Conservation (phyloP, 768 basidiomycete genomes). For the Trametes meyenii region DNA sequence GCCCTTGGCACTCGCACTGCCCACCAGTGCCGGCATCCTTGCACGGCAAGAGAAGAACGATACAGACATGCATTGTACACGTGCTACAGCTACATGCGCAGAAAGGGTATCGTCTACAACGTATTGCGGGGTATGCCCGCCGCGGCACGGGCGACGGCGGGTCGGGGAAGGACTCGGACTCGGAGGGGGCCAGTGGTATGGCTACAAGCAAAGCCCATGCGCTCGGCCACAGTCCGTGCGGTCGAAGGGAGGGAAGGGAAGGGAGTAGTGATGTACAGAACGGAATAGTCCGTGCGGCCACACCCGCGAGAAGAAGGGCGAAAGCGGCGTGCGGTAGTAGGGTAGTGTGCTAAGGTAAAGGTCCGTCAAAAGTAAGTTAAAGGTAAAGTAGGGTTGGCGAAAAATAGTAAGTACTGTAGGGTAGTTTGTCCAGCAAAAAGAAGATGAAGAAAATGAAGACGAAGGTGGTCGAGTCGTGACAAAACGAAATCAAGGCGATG, state of each 20-base stretch:
- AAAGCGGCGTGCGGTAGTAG: slow-evolving; percentile 21
- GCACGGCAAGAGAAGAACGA: background rate
- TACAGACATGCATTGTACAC: slow-evolving; percentile 19
- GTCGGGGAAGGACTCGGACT: no score
- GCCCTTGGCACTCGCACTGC: background rate
- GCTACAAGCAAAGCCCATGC: slow-evolving; percentile 18
- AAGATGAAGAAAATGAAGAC: slow-evolving; percentile 9
- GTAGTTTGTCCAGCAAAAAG: slow-evolving; percentile 31
- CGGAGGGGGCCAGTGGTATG: slow-evolving; percentile 9
- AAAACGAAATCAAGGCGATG: slow-evolving; percentile 10
- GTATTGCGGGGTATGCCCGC: slow-evolving; percentile 1
- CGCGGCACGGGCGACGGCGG: background rate
- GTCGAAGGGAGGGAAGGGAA: slow-evolving; percentile 8
- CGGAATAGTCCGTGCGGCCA: slow-evolving; percentile 9
- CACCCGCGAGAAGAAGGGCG: slow-evolving; percentile 1
- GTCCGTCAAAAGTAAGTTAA: background rate
- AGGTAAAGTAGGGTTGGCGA: slow-evolving; percentile 3
- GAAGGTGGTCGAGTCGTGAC: slow-evolving; percentile 1
- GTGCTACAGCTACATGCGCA: slow-evolving; percentile 13
- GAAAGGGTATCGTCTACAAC: slow-evolving; percentile 12
- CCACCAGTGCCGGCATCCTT: no score
- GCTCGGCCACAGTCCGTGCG: slow-evolving; percentile 20
- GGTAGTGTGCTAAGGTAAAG: background rate
- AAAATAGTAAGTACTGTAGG: slow-evolving; percentile 11
- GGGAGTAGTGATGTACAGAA: slow-evolving; percentile 24